Percentiles rank a stretch among this genome's conserved stretches.
These are phyloP conservation scores for Fomitopsis palustris DNA, from an alignment of 1,284 basidiomycete species.

Conservation along the genomic window DNA sequence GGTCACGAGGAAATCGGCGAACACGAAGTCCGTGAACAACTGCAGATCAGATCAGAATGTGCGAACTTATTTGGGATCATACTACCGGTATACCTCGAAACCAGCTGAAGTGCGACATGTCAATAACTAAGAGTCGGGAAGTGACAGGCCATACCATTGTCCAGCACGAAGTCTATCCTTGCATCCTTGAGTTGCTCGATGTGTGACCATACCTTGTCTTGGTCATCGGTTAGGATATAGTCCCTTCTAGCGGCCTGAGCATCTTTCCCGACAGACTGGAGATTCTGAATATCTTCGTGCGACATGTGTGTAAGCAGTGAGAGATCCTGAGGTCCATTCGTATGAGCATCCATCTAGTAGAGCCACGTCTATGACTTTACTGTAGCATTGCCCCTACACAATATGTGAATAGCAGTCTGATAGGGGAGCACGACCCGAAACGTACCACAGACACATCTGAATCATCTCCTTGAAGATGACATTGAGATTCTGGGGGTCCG, in stretches of 20 bases:
- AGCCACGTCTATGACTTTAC: constrained; percentile 28
- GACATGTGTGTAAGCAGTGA: constrained; percentile 81
- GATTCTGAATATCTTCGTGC: constrained; percentile 75
- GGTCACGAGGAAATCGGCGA: constrained; percentile 92
- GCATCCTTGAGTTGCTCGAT: constrained; percentile 55
- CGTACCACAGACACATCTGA: constrained; percentile 83
- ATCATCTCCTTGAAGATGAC: constrained; percentile 82
- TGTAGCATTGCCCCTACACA: constrained; percentile 76
- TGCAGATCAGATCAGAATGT: constrained; percentile 24
- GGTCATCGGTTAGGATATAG: constrained; percentile 85
- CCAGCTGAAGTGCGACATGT: constrained; percentile 52
- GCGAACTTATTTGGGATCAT: neutral
- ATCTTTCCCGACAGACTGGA: constrained; percentile 80
- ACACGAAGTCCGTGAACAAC: constrained; percentile 91
- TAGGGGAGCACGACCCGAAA: neutral
- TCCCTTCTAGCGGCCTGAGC: constrained; percentile 72
- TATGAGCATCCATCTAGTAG: neutral
- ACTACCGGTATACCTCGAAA: constrained; percentile 62
- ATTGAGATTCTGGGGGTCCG: constrained; percentile 51
- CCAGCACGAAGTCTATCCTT: constrained; percentile 86
- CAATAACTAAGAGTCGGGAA: too few relatives aligned
- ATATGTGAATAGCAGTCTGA: neutral
- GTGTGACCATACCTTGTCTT: constrained; percentile 74
- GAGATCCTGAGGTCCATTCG: constrained; percentile 53
- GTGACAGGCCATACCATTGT: constrained; percentile 71